phyloP scores from a whole-genome alignment of 495 filamentous ascomycete genomes.

The Hypoxylon rickii region DNA sequence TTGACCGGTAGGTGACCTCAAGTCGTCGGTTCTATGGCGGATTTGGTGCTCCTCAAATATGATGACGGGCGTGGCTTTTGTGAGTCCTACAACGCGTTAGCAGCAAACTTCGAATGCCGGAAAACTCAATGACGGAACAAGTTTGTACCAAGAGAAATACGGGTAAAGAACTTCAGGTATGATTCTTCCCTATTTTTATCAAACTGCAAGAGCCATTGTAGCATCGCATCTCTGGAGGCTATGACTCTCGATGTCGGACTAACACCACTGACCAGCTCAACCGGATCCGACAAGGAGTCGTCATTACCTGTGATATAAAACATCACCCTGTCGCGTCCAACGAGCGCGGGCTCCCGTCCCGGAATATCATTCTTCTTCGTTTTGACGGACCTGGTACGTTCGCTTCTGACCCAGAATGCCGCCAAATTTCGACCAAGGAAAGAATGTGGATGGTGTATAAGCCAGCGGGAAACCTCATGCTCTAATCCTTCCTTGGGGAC shows the following conservation, averaged over 20 bases:
- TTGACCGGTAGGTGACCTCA: background rate
- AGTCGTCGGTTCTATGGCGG: background rate
- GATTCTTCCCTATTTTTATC: background rate
- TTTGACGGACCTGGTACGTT: background rate
- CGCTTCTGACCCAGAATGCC: background rate
- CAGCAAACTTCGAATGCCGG: background rate
- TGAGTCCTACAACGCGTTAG: background rate
- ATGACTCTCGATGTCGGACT: background rate
- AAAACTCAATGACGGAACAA: background rate
- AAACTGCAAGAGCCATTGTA: background rate
- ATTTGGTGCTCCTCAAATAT: background rate
- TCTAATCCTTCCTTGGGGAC: background rate
- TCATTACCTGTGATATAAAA: background rate
- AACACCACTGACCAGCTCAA: background rate
- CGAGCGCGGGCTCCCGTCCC: background rate
- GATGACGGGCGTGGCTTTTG: background rate
- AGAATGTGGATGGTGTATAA: background rate
- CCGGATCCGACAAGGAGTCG: background rate
- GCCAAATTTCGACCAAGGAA: background rate
- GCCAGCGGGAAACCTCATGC: background rate
- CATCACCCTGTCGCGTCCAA: background rate
- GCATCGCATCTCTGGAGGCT: background rate
- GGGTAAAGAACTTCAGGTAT: background rate
- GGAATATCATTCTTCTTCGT: background rate
- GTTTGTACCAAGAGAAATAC: background rate